Evolutionary conservation across 768 basidiomycete species (phyloP).

Genomic region (Mycena haematopus): DNA sequence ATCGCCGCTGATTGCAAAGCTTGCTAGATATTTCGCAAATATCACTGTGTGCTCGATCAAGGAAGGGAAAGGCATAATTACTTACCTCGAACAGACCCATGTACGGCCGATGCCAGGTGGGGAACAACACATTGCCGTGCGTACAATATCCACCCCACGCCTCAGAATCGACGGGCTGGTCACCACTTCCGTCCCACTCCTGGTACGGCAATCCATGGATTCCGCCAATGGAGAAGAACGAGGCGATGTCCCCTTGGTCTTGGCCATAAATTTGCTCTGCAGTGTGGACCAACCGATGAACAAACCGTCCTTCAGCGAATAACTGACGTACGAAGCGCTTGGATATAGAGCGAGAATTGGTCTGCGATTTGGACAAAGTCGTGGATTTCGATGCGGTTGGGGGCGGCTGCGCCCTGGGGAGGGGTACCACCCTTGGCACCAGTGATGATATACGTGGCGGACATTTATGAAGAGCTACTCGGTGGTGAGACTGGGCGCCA

Average conservation of each 20-base stretch:
- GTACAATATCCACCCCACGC: constrained; percentile 58
- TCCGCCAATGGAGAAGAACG: constrained; percentile 54
- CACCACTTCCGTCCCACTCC: constrained; percentile 49
- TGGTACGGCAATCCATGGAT: constrained; percentile 59
- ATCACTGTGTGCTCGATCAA: not conserved
- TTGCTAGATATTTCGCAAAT: constrained; percentile 45
- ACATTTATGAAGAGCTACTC: constrained; percentile 20
- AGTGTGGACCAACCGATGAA: not conserved
- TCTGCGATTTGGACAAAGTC: constrained; percentile 48
- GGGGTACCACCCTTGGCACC: constrained; percentile 29
- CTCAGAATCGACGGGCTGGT: constrained; percentile 32
- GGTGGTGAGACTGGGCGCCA: not conserved
- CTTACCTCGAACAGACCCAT: constrained; percentile 56
- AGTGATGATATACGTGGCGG: constrained; percentile 26
- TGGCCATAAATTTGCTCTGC: constrained; percentile 40
- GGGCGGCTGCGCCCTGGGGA: constrained; percentile 28
- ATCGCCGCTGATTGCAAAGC: constrained; percentile 47
- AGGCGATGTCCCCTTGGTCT: constrained; percentile 39
- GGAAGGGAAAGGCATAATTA: not conserved
- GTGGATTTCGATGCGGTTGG: constrained; percentile 52
- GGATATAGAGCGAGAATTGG: constrained; percentile 58
- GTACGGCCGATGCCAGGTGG: constrained; percentile 64
- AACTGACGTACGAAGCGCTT: constrained; percentile 49
- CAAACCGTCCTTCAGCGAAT: not conserved
- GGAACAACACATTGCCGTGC: constrained; percentile 61